Evolutionary conservation across 495 filamentous ascomycete genomes (phyloP), one percentile per base, ranked within the genome.

Genomic region (Penicillium dipodomyicola): DNA sequence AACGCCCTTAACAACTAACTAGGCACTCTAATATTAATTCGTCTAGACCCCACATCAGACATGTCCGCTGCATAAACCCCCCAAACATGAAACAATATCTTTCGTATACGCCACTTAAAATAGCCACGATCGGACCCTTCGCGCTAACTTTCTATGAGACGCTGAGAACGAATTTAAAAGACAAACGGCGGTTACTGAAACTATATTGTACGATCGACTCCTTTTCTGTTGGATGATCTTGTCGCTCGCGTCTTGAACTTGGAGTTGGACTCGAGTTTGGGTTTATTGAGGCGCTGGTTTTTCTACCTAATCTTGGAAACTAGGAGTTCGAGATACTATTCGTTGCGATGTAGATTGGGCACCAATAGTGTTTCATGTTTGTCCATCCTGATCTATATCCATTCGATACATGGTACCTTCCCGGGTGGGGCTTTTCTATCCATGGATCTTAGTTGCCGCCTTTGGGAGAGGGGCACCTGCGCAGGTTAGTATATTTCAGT

Each of bases 11-110:
- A 52, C 23, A 33, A 6, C 46, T 15, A 20, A 1, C 2, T 22
- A 19, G 44, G 3, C 25, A 47, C 9, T 35, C n/a, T 19, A 44
- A 32, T 20, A 20, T 30, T 52, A 30, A 6, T 15, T 29, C 27
- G 17, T 44, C 22, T 44, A 54, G 52, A 54, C 52, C 42, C 23
- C 42, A 47, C 14, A 35, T 46, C 9, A 20, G 23, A 39, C 37
- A 15, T 40, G 10, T 3, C 7, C 15, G 37, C 23, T 33, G 39
- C 49, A 52, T 41, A 23, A 3, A 25, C 32, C 12, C 19, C 29
- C 25, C 14, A 47, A 29, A 40, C 22, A 37, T n/a, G 29, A 15
- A 50, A 37, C 22, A n/a, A 47, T 15, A 10, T 32, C 20, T 35
- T 19, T 40, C 14, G n/a, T 20, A 25, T 33, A 29, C 27, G 27